phyloP scores from a whole-genome alignment of 228 moss, liverwort and hornwort genomes.

The Sphagnum magellanicum region DNA sequence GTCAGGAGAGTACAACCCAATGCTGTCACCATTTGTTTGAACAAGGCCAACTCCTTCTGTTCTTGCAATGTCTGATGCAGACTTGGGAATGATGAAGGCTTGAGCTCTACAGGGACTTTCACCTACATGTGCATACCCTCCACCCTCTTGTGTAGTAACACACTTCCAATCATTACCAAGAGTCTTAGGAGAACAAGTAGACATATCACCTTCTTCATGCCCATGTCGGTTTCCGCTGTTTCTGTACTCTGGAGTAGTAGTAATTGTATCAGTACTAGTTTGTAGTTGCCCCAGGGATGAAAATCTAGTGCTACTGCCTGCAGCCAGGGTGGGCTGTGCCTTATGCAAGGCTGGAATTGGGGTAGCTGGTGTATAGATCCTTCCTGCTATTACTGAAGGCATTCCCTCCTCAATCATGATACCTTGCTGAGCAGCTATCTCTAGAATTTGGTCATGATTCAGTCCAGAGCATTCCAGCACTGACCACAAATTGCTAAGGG shows the following conservation, averaged over 20 bases:
- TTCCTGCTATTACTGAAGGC: conserved; percentile 45
- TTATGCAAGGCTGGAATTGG: conserved; percentile 52
- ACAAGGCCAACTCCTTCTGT: neutral
- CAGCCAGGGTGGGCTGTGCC: conserved; percentile 29
- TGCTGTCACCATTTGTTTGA: conserved; percentile 5
- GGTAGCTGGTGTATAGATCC: conserved; percentile 36
- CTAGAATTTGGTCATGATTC: conserved; percentile 59
- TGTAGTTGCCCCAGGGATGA: conserved; percentile 5
- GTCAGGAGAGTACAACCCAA: conserved; percentile 6
- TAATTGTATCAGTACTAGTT: conserved; percentile 9
- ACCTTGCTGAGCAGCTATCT: conserved; percentile 80
- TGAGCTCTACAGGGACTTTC: conserved; percentile 9
- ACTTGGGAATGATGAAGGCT: neutral
- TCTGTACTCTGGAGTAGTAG: conserved; percentile 15
- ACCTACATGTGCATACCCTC: conserved; percentile 15
- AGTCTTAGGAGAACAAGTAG: conserved; percentile 24
- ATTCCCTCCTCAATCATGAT: conserved; percentile 77
- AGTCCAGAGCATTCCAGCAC: conserved; percentile 79
- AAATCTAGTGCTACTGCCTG: conserved; percentile 5
- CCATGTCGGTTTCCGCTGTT: conserved; percentile 16
- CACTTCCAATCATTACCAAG: conserved; percentile 30
- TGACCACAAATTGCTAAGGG: conserved; percentile 73
- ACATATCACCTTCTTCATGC: conserved; percentile 27
- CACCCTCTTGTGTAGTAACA: conserved; percentile 16
- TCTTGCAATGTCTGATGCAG: neutral